phyloP scores from a whole-genome alignment of 345 rosid species.

The Mallotus nudiflorus region DNA sequence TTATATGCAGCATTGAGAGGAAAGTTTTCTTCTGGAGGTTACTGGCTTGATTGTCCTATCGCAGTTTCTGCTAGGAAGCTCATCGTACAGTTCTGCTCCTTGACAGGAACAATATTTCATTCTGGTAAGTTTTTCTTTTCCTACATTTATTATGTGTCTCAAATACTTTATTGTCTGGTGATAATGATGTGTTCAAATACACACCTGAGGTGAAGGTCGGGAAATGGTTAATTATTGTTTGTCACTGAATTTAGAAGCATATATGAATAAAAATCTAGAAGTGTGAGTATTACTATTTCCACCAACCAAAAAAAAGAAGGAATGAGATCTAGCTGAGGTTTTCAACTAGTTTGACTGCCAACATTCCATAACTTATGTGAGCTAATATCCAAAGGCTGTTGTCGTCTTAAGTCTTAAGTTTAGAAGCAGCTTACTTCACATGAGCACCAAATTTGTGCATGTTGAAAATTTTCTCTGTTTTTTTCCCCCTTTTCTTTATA shows the following conservation, averaged over 20 bases:
- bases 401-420: background rate
- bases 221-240: background rate
- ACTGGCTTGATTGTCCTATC: constrained; percentile 90
- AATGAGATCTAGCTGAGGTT: background rate
- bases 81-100: constrained; percentile 84
- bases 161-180: background rate
- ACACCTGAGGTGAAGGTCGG: background rate
- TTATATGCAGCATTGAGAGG: constrained; percentile 77
- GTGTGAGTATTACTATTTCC: background rate
- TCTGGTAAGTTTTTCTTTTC: constrained; percentile 49
- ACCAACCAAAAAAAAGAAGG: no score
- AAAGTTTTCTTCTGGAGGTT: constrained; percentile 66
- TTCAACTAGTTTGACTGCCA: background rate
- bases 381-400: background rate
- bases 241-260: no score
- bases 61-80: constrained; percentile 95
- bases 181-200: background rate
- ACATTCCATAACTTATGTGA: background rate
- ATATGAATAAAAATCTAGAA: background rate
- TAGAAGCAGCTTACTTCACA: no score
- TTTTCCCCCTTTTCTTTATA: background rate
- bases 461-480: no score
- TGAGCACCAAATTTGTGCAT: background rate
- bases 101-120: constrained; percentile 77
- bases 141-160: background rate